Evolutionary conservation across 306 rosid genomes (phyloP).

Genomic region (Herpetospermum pedunculosum): DNA sequence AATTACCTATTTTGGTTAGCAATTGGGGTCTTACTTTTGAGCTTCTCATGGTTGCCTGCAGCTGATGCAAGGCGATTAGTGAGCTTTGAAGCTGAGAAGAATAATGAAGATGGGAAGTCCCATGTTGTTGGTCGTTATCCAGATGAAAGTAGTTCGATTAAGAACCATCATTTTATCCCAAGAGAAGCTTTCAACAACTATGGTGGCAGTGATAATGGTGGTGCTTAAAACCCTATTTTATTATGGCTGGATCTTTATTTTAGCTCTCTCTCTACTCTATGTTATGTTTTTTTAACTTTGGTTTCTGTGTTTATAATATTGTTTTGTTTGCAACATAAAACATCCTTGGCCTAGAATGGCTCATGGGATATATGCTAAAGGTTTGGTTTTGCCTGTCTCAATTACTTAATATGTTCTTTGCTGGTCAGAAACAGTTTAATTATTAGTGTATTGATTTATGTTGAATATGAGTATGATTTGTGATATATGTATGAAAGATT

Average conservation of each 20-base stretch:
- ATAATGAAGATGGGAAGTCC: not conserved
- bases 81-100: not conserved
- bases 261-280: too few relatives aligned
- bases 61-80: not conserved
- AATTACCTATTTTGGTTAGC: not conserved
- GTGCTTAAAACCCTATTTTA: not conserved
- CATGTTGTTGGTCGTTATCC: constrained; percentile 3
- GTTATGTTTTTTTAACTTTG: too few relatives aligned
- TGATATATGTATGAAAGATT: not conserved
- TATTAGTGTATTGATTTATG: not conserved
- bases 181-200: constrained; percentile 21
- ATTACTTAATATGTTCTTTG: not conserved
- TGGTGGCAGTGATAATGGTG: constrained; percentile 17
- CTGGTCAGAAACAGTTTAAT: not conserved
- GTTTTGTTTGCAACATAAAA: not conserved
- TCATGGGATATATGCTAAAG: not conserved
- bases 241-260: not conserved
- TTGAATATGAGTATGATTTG: not conserved
- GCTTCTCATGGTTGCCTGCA: constrained; percentile 6
- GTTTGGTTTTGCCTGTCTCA: not conserved
- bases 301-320: not conserved
- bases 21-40: constrained; percentile 7
- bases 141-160: constrained; percentile 1
- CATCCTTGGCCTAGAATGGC: not conserved
- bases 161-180: constrained; percentile 25